These are phyloP conservation scores for Opeltia flavorubescens DNA, from an alignment of 495 filamentous ascomycete genomes.

Conservation along the genomic window DNA sequence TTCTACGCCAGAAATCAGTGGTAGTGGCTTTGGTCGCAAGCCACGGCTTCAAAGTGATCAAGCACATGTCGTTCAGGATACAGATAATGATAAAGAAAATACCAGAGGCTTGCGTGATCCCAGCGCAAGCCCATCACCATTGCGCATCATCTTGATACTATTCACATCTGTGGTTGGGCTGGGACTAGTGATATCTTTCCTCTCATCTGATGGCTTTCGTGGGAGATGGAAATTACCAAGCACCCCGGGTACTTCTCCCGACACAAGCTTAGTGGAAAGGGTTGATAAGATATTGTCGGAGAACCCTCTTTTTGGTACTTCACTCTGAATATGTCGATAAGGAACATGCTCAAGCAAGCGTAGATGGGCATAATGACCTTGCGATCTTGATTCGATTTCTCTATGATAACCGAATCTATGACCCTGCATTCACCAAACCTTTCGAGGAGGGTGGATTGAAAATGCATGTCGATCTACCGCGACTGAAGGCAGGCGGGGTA, in stretches of 20 bases:
- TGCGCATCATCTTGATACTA: slow-evolving; percentile 4
- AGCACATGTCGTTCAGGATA: slow-evolving; percentile 3
- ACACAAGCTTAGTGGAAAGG: slow-evolving; percentile 44
- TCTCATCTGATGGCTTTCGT: no score
- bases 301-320: slow-evolving; percentile 69
- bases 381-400: slow-evolving; percentile 53
- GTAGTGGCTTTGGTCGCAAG: slow-evolving; percentile 10
- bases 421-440: slow-evolving; percentile 50
- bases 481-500: slow-evolving; percentile 33
- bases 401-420: slow-evolving; percentile 69
- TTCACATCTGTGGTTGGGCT: slow-evolving; percentile 12
- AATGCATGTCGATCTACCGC: slow-evolving; percentile 69
- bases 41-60: neutral
- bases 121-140: slow-evolving; percentile 2
- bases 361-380: slow-evolving; percentile 90
- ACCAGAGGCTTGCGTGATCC: no score
- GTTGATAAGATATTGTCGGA: slow-evolving; percentile 53
- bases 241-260: no score
- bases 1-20: slow-evolving; percentile 13
- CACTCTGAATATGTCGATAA: slow-evolving; percentile 1
- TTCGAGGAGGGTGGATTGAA: slow-evolving; percentile 52
- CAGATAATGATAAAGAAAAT: slow-evolving; percentile 1
- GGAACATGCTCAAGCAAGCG: slow-evolving; percentile 5
- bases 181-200: slow-evolving; percentile 7
- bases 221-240: no score